These are phyloP conservation scores for Conticribra weissflogii DNA, from an alignment of 108 stramenopile species.

Conservation along the genomic window DNA sequence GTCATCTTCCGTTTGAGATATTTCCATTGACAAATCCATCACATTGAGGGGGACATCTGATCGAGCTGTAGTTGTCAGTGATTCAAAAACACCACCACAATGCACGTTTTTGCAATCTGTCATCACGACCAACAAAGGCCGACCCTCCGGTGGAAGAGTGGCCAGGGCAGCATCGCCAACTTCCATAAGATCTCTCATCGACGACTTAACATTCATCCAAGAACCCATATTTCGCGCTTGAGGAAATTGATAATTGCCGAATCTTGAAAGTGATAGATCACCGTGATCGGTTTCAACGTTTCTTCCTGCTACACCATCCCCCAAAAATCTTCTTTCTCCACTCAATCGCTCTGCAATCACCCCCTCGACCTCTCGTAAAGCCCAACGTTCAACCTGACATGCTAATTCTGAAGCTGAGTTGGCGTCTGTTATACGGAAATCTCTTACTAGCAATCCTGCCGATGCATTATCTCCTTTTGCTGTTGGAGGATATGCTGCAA, in stretches of 20 bases:
- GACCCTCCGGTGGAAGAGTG: slow-evolving; percentile 67
- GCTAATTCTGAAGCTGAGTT: slow-evolving; percentile 55
- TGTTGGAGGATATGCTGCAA: slow-evolving; percentile 70
- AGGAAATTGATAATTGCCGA: slow-evolving; percentile 20
- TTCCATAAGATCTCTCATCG: slow-evolving; percentile 68
- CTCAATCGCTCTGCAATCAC: slow-evolving; percentile 70
- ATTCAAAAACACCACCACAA: slow-evolving; percentile 66
- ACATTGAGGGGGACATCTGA: slow-evolving; percentile 71
- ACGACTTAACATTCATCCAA: slow-evolving; percentile 52
- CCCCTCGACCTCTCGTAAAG: slow-evolving; percentile 66
- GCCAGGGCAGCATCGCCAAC: slow-evolving; percentile 75
- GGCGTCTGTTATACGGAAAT: slow-evolving; percentile 66
- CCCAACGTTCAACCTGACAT: slow-evolving; percentile 68
- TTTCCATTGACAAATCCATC: slow-evolving; percentile 57
- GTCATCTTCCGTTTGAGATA: neutral
- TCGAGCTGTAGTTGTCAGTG: slow-evolving; percentile 55
- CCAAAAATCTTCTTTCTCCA: slow-evolving; percentile 28
- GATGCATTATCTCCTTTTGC: slow-evolving; percentile 50
- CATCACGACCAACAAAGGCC: slow-evolving; percentile 69
- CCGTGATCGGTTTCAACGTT: neutral
- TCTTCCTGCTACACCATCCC: slow-evolving; percentile 27
- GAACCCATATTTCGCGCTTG: slow-evolving; percentile 3
- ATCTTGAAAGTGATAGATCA: neutral
- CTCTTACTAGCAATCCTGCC: slow-evolving; percentile 72
- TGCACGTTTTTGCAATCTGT: slow-evolving; percentile 75